Percentiles rank a stretch among this genome's conserved stretches.
These are phyloP conservation scores for Epichloe typhina DNA, from an alignment of 2,329 filamentous ascomycete species.

Conservation along the genomic window DNA sequence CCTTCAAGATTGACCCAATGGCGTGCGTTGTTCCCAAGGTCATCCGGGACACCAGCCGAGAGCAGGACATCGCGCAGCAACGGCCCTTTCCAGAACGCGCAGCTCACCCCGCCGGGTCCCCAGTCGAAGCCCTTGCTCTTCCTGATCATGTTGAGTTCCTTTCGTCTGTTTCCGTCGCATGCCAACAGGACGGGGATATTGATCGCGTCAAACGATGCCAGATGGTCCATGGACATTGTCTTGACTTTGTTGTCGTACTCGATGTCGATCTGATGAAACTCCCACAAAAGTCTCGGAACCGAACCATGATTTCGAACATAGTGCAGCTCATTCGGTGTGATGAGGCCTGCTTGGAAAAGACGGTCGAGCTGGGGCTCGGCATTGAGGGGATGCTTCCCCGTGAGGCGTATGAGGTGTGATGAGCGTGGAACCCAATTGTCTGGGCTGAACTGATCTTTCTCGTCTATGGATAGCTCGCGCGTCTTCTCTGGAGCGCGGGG, in stretches of 20 bases:
- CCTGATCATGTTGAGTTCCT: conserved; percentile 37
- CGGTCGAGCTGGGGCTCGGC: conserved; percentile 28
- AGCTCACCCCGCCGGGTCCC: conserved; percentile 30
- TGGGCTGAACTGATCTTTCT: conserved; percentile 33
- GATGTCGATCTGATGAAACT: conserved; percentile 33
- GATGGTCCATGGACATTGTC: conserved; percentile 28
- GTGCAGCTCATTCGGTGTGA: conserved; percentile 36
- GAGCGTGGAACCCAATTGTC: conserved; percentile 41
- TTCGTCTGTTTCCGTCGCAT: conserved; percentile 36
- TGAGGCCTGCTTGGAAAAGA: conserved; percentile 32
- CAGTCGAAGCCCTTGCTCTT: conserved; percentile 35
- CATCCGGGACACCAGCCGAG: conserved; percentile 23
- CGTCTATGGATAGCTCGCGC: conserved; percentile 10
- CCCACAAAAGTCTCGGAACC: conserved; percentile 36
- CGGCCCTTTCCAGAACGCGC: conserved; percentile 37
- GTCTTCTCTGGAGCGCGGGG: conserved; percentile 10
- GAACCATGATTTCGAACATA: conserved; percentile 40
- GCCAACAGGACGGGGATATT: conserved; percentile 35
- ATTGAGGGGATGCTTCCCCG: conserved; percentile 40
- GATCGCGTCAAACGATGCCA: conserved; percentile 28
- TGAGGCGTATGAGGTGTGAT: conserved; percentile 32
- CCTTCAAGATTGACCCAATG: conserved; percentile 37
- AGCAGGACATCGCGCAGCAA: conserved; percentile 30
- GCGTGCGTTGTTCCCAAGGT: background rate
- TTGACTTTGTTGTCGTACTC: conserved; percentile 22